These are phyloP conservation scores for Boechera divaricarpa DNA, from an alignment of 345 rosid genomes.

Conservation along the genomic window DNA sequence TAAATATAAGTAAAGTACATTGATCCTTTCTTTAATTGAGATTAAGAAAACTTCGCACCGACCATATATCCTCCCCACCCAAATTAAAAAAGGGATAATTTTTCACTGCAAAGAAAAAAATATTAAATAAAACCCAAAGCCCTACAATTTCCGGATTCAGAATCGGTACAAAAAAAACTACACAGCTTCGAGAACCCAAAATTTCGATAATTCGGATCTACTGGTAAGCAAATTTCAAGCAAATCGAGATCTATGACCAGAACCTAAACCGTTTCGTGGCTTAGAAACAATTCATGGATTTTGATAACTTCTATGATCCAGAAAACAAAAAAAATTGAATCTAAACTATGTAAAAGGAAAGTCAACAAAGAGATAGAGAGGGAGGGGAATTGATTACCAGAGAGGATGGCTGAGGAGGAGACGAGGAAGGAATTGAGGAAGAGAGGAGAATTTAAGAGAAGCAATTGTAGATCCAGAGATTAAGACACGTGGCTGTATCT, in stretches of 20 bases:
- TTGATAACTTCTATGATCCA: slow-evolving; percentile 2
- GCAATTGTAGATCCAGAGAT: slow-evolving; percentile 29
- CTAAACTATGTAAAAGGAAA: neutral
- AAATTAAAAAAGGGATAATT: neutral
- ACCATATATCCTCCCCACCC: neutral
- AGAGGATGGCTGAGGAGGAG: slow-evolving; percentile 33
- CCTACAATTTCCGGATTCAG: slow-evolving; percentile 1
- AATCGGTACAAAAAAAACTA: neutral
- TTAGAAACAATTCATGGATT: neutral
- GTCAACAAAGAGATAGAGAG: slow-evolving; percentile 5
- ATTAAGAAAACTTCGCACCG: neutral
- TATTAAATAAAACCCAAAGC: slow-evolving; percentile 17
- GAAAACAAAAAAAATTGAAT: neutral
- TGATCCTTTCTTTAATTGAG: too few species aligned
- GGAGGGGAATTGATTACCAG: slow-evolving; percentile 28
- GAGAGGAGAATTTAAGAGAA: slow-evolving; percentile 25
- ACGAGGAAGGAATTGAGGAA: slow-evolving; percentile 3
- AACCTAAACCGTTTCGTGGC: neutral
- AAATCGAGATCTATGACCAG: slow-evolving; percentile 27
- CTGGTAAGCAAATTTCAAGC: neutral
- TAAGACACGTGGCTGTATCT: slow-evolving; percentile 22
- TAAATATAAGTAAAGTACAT: neutral
- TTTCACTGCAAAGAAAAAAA: neutral
- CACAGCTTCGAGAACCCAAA: neutral
- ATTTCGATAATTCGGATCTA: slow-evolving; percentile 35